A percentile compares a stretch with the other conserved stretches of the same genome.
Conservation (phyloP, 2,329 filamentous ascomycete species). For the Lasiodiplodia sp. region DNA sequence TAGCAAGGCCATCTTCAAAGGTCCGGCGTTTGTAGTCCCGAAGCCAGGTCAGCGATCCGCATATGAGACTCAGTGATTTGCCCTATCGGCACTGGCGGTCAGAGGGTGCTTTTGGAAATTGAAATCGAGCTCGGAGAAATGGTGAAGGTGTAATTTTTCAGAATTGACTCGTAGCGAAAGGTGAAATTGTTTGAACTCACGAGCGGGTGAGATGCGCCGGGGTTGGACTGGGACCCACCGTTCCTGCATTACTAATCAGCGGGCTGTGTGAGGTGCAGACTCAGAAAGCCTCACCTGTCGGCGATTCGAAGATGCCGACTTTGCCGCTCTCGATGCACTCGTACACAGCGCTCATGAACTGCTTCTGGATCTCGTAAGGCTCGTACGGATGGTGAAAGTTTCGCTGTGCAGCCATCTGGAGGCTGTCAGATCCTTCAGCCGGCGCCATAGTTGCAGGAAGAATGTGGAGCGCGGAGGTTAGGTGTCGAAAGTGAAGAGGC, state of each 20-base stretch:
- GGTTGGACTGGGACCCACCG: conserved; percentile 43
- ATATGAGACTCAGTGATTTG: conserved; percentile 92
- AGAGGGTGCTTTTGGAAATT: background rate
- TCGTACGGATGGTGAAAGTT: conserved; percentile 88
- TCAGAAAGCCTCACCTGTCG: conserved; percentile 72
- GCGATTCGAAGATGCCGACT: conserved; percentile 88
- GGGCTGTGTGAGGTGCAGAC: background rate
- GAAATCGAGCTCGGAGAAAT: too few relatives aligned
- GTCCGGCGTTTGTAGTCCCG: conserved; percentile 74
- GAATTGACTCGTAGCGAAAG: background rate
- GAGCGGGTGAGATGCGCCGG: background rate
- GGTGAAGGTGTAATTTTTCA: background rate
- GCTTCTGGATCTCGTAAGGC: conserved; percentile 84
- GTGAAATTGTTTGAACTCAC: background rate
- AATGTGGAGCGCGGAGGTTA: background rate
- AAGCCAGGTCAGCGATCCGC: conserved; percentile 89
- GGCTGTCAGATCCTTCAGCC: background rate
- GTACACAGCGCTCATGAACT: conserved; percentile 88
- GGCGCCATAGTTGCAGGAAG: background rate
- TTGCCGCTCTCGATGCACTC: conserved; percentile 79
- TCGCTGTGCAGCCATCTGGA: background rate
- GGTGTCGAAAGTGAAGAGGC: background rate
- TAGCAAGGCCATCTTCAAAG: conserved; percentile 62
- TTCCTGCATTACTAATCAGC: conserved; percentile 43
- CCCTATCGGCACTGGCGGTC: conserved; percentile 57